Conservation (phyloP, 2,329 filamentous ascomycete species). For the Cadophora luteo-olivacea region DNA sequence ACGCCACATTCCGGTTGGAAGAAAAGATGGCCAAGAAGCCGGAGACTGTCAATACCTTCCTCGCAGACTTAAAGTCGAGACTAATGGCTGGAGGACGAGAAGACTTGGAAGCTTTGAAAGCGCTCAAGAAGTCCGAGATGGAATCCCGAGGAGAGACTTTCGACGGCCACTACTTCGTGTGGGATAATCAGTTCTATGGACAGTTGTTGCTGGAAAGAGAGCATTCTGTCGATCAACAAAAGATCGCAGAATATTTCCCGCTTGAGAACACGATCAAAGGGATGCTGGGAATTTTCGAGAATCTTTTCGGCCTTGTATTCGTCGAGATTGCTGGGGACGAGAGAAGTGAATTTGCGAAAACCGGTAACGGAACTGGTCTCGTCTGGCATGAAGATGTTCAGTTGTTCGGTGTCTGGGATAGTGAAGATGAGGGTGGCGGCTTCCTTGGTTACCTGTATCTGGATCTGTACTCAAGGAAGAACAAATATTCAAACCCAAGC, state of each 20-base stretch:
- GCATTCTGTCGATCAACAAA: conserved; percentile 68
- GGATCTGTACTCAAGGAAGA: conserved; percentile 62
- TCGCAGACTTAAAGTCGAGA: conserved; percentile 68
- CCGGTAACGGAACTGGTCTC: not conserved
- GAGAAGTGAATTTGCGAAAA: not conserved
- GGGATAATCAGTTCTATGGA: conserved; percentile 80
- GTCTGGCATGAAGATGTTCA: not conserved
- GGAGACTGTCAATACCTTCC: conserved; percentile 71
- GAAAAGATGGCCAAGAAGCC: conserved; percentile 69
- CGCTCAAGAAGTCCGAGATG: conserved; percentile 72
- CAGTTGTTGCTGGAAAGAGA: conserved; percentile 74
- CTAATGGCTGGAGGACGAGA: conserved; percentile 68
- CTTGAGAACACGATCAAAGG: not conserved
- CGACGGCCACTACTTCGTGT: conserved; percentile 75
- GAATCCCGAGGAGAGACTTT: conserved; percentile 55
- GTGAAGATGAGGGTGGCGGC: not conserved
- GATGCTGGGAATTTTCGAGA: not conserved
- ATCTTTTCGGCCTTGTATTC: not conserved
- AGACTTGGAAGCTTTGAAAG: conserved; percentile 60
- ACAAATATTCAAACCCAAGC: conserved; percentile 63
- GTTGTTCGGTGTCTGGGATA: not conserved
- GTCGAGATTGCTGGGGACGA: not conserved
- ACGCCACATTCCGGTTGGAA: conserved; percentile 63
- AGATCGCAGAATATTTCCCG: conserved; percentile 52
- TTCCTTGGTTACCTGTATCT: conserved; percentile 46